Base-by-base conservation (phyloP, 306 rosid species). In the Cucumis cinereus region DNA sequence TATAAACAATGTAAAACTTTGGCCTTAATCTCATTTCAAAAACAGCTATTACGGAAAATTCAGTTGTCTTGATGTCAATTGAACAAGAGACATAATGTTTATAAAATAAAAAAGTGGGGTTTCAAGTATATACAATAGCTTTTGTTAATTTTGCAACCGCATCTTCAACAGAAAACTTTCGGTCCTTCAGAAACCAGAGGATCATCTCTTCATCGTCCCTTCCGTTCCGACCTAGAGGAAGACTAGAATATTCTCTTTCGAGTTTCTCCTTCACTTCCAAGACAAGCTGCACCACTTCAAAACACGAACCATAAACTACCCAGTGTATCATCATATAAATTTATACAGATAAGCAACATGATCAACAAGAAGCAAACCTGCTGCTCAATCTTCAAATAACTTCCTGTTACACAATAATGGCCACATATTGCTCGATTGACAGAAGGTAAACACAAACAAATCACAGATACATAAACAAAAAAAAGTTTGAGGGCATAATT, bases 131-230 rank as follows among this genome's bases (percentile, higher is more conserved):
- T 94, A 94, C 97, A 86, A 90, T 92, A 63, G 99, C 92, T 86
- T 84, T 92, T 16, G 86, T 80, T 89, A 92, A 81, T 80, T 89
- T 94, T 49, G 83, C 83, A 79, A 82, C 82, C 45, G 97, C 84
- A 12, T 94, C 93, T 8, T 83, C 86, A 24, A 87, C 89, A 38
- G 87, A 87, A 79, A 89, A 94, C 41, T 82, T 89, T 14, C 99
- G 87, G 78, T 94, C 99, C 85, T 85, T 90, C 49, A 94, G 96
- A 85, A 92, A 94, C 99, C 97, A 90, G 36, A 86, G 81, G 81
- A 94, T 94, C 96, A 94, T 79, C 75, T 94, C 95, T 78, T 94
- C 99, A n/a, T 94, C 99, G 79, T 94, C 97, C 78, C 99, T 89
- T 76, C 99, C 99, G 82, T 92, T 86, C 77, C 74, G 86, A 22